Evolutionary conservation across 2,329 filamentous ascomycete genomes (phyloP).

Genomic region (Alternaria postmessia): DNA sequence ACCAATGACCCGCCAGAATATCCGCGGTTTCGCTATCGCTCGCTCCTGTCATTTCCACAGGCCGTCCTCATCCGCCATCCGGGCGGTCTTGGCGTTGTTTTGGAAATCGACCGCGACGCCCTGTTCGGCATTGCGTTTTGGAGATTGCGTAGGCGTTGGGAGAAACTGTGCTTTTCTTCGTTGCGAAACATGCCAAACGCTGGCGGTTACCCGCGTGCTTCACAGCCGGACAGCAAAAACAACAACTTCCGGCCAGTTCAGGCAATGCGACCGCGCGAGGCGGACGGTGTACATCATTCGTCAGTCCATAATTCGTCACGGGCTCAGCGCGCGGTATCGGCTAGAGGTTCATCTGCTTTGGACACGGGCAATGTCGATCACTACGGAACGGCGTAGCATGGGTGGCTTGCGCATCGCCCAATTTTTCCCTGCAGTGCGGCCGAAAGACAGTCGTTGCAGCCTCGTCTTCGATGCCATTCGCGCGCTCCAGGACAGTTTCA

Average conservation of each 20-base stretch:
- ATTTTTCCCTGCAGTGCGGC: conserved; percentile 42
- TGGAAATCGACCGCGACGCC: conserved; percentile 35
- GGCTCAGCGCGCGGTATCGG: conserved; percentile 22
- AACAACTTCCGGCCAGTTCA: conserved; percentile 14
- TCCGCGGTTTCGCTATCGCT: conserved; percentile 38
- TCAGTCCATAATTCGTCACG: conserved; percentile 24
- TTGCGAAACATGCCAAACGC: conserved; percentile 48
- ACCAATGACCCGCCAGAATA: conserved; percentile 42
- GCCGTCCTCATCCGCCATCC: conserved; percentile 31
- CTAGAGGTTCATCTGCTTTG: conserved; percentile 31
- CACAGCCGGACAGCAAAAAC: conserved; percentile 22
- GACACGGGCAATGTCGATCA: conserved; percentile 36
- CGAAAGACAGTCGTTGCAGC: conserved; percentile 41
- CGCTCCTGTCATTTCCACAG: conserved; percentile 47
- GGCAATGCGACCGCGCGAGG: conserved; percentile 29
- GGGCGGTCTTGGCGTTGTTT: conserved; percentile 46
- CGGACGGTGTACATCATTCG: conserved; percentile 23
- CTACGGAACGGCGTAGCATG: conserved; percentile 29
- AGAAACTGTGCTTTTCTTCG: conserved; percentile 22
- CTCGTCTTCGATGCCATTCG: conserved; percentile 34
- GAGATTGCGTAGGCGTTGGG: conserved; percentile 38
- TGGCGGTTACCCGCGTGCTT: conserved; percentile 47
- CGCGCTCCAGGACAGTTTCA: conserved; percentile 19
- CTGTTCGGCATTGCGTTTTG: conserved; percentile 30
- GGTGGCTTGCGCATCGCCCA: conserved; percentile 42